Conservation (phyloP, 805 yeast genomes). For the Zygotorulaspora danielsina region DNA sequence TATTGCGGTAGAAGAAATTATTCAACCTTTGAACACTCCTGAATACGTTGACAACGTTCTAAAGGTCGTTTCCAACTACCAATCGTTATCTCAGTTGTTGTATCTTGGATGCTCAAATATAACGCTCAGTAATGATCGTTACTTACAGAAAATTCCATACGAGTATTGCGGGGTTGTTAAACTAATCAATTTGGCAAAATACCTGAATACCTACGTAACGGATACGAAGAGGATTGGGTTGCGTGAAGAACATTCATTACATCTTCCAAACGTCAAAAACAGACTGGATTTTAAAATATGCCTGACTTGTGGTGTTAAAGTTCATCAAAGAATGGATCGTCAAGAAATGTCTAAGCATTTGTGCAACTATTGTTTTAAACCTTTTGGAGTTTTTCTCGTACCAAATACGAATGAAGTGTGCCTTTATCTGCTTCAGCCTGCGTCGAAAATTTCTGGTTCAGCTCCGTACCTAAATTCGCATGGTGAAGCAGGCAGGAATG, state of each 20-base stretch:
- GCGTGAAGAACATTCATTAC: slow-evolving; percentile 31
- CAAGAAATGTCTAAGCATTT: slow-evolving; percentile 34
- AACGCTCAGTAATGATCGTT: slow-evolving; percentile 13
- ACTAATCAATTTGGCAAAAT: slow-evolving; percentile 49
- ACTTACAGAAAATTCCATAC: slow-evolving; percentile 21
- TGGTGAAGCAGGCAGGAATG: slow-evolving; percentile 64
- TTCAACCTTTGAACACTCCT: slow-evolving; percentile 4
- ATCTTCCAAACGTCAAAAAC: slow-evolving; percentile 27
- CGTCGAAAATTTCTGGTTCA: slow-evolving; percentile 38
- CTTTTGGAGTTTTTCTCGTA: slow-evolving; percentile 36
- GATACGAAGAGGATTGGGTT: slow-evolving; percentile 29
- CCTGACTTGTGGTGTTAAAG: slow-evolving; percentile 43
- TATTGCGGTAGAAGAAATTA: slow-evolving; percentile 17
- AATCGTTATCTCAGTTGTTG: slow-evolving; percentile 14
- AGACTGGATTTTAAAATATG: slow-evolving; percentile 45
- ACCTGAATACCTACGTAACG: slow-evolving; percentile 40
- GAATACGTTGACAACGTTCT: slow-evolving; percentile 17
- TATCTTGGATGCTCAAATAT: slow-evolving; percentile 8
- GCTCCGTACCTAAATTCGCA: slow-evolving; percentile 73
- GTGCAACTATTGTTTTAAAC: slow-evolving; percentile 29
- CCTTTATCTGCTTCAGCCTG: slow-evolving; percentile 33
- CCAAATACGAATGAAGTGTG: slow-evolving; percentile 37
- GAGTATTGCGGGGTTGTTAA: slow-evolving; percentile 55
- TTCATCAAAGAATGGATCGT: slow-evolving; percentile 32
- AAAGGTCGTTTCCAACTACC: slow-evolving; percentile 14